Evolutionary conservation across 805 yeast species (phyloP).

Genomic region (Lachancea kluyveri): DNA sequence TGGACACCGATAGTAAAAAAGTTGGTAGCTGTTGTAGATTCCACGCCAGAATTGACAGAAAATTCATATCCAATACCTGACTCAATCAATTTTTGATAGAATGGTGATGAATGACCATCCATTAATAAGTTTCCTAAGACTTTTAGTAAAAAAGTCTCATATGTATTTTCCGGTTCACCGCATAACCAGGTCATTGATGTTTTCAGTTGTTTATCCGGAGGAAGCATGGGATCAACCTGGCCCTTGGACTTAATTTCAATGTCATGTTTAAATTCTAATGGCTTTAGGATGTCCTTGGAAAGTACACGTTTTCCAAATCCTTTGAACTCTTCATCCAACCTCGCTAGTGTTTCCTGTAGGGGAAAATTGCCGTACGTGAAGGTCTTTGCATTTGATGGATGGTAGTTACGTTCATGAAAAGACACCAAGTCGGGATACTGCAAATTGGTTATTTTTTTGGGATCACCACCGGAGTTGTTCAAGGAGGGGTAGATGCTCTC

Average conservation of each 20-base stretch:
- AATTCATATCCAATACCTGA: conserved; percentile 80
- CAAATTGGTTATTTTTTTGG: conserved; percentile 66
- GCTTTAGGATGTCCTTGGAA: conserved; percentile 26
- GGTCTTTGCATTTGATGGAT: conserved; percentile 83
- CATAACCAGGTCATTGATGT: conserved; percentile 84
- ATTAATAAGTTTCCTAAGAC: conserved; percentile 63
- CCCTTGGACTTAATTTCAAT: conserved; percentile 45
- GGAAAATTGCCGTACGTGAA: conserved; percentile 84
- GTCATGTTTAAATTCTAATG: conserved; percentile 38
- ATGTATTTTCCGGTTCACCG: conserved; percentile 64
- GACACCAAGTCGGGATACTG: conserved; percentile 68
- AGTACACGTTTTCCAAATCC: conserved; percentile 47
- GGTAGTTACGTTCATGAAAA: conserved; percentile 73
- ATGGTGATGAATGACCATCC: conserved; percentile 90
- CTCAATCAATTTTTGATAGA: conserved; percentile 83
- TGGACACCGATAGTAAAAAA: conserved; percentile 82
- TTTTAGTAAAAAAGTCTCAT: conserved; percentile 67
- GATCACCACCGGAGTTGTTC: conserved; percentile 93
- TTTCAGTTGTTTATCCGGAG: conserved; percentile 63
- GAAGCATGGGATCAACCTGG: conserved; percentile 75
- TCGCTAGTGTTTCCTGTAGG: conserved; percentile 50
- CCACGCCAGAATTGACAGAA: conserved; percentile 82
- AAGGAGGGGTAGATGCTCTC: conserved; percentile 78
- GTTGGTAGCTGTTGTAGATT: conserved; percentile 68
- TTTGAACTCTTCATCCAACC: conserved; percentile 44